Conservation (phyloP, 2,329 filamentous ascomycete species). For the Tolypocladium album region DNA sequence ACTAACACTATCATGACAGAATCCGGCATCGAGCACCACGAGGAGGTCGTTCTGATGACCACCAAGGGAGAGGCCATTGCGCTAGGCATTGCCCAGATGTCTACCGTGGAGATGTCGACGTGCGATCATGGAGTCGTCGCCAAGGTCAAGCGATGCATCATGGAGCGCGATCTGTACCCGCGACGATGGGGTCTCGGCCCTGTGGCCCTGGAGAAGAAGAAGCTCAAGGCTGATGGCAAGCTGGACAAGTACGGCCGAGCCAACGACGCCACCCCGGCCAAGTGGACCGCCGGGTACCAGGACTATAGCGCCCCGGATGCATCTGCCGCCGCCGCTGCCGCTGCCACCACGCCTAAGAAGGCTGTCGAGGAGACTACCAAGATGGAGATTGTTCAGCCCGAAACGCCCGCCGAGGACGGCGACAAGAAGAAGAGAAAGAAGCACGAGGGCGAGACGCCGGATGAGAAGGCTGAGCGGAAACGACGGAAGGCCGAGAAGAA, state of each 20-base stretch:
- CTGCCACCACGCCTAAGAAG: constrained; percentile 28
- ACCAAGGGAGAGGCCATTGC: constrained; percentile 99
- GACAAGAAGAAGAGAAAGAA: constrained; percentile 66
- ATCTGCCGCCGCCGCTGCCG: constrained; percentile 30
- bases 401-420: constrained; percentile 37
- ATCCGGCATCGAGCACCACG: constrained; percentile 81
- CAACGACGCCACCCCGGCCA: constrained; percentile 86
- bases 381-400: constrained; percentile 22
- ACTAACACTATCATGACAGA: constrained; percentile 39
- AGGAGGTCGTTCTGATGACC: constrained; percentile 96
- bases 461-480: constrained; percentile 55
- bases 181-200: constrained; percentile 93
- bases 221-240: constrained; percentile 96
- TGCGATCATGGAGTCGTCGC: constrained; percentile 97
- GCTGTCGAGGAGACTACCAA: constrained; percentile 24
- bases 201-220: constrained; percentile 95
- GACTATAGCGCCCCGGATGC: constrained; percentile 60
- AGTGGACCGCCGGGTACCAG: constrained; percentile 89
- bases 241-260: constrained; percentile 93
- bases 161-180: constrained; percentile 98
- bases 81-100: constrained; percentile 94
- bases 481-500: constrained; percentile 51
- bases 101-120: constrained; percentile 88
- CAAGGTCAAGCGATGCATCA: constrained; percentile 99
- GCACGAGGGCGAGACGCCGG: constrained; percentile 64